These are phyloP conservation scores for Brachypodium distachyon DNA, from an alignment of 202 grass and related monocot species.

Conservation along the genomic window DNA sequence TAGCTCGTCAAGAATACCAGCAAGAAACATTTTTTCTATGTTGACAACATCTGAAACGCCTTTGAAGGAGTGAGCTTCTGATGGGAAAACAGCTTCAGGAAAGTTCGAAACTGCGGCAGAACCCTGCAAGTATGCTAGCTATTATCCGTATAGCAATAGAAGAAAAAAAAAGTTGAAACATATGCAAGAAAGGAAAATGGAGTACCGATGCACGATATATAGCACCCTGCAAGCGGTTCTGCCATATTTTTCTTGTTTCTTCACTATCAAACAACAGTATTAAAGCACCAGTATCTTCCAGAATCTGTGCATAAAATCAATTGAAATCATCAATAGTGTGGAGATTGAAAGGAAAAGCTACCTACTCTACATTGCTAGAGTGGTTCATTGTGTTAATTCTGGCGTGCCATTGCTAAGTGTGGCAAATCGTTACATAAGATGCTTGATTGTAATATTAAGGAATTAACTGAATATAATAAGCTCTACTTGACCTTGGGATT, in stretches of 20 bases:
- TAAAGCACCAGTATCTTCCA: constrained; percentile 80
- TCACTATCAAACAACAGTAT: constrained; percentile 74
- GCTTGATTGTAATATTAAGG: neutral
- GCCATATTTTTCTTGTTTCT: constrained; percentile 69
- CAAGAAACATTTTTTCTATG: constrained; percentile 81
- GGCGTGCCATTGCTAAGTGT: neutral
- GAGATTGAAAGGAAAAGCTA: constrained; percentile 4
- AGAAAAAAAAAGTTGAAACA: constrained; percentile 11
- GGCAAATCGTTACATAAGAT: neutral
- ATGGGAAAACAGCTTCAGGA: constrained; percentile 41
- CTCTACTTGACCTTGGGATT: constrained; percentile 56
- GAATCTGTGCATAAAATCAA: constrained; percentile 45
- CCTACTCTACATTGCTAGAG: neutral
- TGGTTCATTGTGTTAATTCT: neutral
- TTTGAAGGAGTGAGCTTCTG: constrained; percentile 44
- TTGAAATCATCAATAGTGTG: constrained; percentile 15
- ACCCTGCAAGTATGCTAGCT: constrained; percentile 45
- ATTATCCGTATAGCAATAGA: constrained; percentile 19
- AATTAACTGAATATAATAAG: constrained; percentile 25
- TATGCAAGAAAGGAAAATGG: constrained; percentile 5
- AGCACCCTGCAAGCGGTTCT: constrained; percentile 80
- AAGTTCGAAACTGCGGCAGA: constrained; percentile 54
- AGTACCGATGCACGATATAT: constrained; percentile 97
- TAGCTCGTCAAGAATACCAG: constrained; percentile 91
- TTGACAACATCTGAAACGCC: constrained; percentile 41